Percentiles rank a stretch among this genome's conserved stretches.
phyloP scores from a whole-genome alignment of 805 yeast genomes.

The Pichia nakasei region DNA sequence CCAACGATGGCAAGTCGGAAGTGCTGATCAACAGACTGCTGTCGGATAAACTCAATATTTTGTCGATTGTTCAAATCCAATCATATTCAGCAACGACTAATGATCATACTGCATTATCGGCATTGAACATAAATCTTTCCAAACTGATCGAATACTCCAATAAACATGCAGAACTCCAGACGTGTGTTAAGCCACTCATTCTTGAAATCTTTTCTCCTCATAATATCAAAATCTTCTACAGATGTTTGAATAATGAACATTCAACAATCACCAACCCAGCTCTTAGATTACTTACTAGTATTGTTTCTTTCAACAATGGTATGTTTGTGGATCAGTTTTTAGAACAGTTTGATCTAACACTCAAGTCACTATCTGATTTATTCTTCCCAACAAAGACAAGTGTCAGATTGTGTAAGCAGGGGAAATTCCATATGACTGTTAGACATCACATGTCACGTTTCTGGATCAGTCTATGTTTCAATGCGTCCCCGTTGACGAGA shows the following conservation, averaged over 20 bases:
- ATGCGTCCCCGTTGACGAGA: conserved; percentile 47
- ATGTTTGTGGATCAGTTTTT: conserved; percentile 47
- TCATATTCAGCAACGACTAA: conserved; percentile 36
- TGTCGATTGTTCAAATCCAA: conserved; percentile 33
- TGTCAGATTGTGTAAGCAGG: conserved; percentile 34
- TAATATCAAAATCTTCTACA: conserved; percentile 55
- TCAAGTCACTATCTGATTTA: conserved; percentile 53
- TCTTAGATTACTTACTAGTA: conserved; percentile 45
- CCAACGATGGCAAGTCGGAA: background rate
- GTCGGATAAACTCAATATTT: conserved; percentile 21
- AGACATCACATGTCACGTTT: conserved; percentile 54
- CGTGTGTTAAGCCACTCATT: conserved; percentile 32
- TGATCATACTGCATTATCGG: conserved; percentile 44
- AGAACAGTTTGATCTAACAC: conserved; percentile 58
- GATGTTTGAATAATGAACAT: conserved; percentile 52
- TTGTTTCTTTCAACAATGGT: conserved; percentile 42
- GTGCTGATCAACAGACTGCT: conserved; percentile 17
- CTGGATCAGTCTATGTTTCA: conserved; percentile 44
- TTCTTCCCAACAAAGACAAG: conserved; percentile 38
- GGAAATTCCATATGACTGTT: conserved; percentile 32
- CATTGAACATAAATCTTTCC: conserved; percentile 33
- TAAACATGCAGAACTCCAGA: conserved; percentile 13
- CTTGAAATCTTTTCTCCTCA: conserved; percentile 43
- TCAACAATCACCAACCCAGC: conserved; percentile 54
- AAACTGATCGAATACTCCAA: conserved; percentile 26